These are phyloP conservation scores for Phytophthora constricta DNA, from an alignment of 352 stramenopile species.

Conservation along the genomic window DNA sequence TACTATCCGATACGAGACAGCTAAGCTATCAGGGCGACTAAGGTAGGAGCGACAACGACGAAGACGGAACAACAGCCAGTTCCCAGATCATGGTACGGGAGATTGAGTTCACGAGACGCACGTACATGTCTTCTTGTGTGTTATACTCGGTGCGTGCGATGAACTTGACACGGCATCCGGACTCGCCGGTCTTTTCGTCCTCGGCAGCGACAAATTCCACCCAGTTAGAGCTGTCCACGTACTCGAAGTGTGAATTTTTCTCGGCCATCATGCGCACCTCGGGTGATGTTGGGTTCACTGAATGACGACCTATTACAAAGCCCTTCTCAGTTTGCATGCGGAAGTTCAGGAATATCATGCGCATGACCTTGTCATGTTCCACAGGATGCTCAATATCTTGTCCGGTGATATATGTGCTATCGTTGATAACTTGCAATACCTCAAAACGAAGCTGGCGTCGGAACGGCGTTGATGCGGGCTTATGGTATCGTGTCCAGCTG, in stretches of 20 bases:
- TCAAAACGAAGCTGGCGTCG: slow-evolving; percentile 49
- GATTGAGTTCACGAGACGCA: slow-evolving; percentile 60
- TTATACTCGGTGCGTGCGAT: slow-evolving; percentile 65
- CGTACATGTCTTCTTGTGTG: slow-evolving; percentile 60
- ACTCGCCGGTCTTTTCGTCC: slow-evolving; percentile 38
- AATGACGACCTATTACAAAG: slow-evolving; percentile 66
- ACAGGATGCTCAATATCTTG: slow-evolving; percentile 58
- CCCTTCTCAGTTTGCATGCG: slow-evolving; percentile 58
- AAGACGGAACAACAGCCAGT: slow-evolving; percentile 50
- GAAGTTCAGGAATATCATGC: slow-evolving; percentile 53
- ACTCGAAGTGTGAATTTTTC: slow-evolving; percentile 50
- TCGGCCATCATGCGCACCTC: slow-evolving; percentile 45
- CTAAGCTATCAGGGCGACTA: slow-evolving; percentile 18
- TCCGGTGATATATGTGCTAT: slow-evolving; percentile 55
- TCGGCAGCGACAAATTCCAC: slow-evolving; percentile 51
- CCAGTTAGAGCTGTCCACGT: slow-evolving; percentile 62
- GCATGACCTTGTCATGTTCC: slow-evolving; percentile 56
- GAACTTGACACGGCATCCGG: slow-evolving; percentile 68
- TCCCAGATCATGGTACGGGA: slow-evolving; percentile 65
- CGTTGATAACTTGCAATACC: slow-evolving; percentile 54
- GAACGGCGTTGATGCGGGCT: slow-evolving; percentile 38
- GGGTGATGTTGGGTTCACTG: slow-evolving; percentile 55
- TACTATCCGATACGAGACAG: no score
- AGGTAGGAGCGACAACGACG: slow-evolving; percentile 27
- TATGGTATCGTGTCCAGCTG: slow-evolving; percentile 41